Conservation (phyloP, 257 asterid genomes). For the Solanum gandarillasii region DNA sequence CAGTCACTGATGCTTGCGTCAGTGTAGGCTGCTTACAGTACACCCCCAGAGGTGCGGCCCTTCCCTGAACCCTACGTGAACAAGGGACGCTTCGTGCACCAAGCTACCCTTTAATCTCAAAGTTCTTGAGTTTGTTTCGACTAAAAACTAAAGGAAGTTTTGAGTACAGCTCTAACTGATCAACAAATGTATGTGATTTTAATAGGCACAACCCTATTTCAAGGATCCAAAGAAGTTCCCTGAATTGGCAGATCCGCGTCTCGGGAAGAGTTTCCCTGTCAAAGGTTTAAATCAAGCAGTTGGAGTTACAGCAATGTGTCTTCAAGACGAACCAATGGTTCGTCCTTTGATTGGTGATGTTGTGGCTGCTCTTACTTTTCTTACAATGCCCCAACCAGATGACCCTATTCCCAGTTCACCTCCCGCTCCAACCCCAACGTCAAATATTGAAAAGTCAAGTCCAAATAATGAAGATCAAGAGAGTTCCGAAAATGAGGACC, state of each 20-base stretch:
- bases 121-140: not conserved
- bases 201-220: constrained; percentile 57
- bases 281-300: constrained; percentile 66
- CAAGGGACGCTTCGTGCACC: not conserved
- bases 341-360: constrained; percentile 66
- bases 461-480: constrained; percentile 6
- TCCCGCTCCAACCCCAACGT: constrained; percentile 7
- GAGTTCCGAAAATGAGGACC: constrained; percentile 12
- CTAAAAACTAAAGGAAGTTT: not conserved
- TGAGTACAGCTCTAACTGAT: not conserved
- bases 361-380: constrained; percentile 57
- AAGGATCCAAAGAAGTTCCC: constrained; percentile 51
- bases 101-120: not conserved
- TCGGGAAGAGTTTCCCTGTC: constrained; percentile 21
- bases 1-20: not conserved
- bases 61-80: not conserved
- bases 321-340: constrained; percentile 62
- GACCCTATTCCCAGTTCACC: constrained; percentile 27
- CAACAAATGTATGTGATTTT: not conserved
- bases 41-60: not conserved
- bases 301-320: constrained; percentile 79
- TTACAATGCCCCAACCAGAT: constrained; percentile 42
- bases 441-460: not conserved
- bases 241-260: constrained; percentile 62
- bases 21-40: not conserved